Conservation (phyloP, 495 filamentous ascomycete genomes). For the Evernia prunastri region DNA sequence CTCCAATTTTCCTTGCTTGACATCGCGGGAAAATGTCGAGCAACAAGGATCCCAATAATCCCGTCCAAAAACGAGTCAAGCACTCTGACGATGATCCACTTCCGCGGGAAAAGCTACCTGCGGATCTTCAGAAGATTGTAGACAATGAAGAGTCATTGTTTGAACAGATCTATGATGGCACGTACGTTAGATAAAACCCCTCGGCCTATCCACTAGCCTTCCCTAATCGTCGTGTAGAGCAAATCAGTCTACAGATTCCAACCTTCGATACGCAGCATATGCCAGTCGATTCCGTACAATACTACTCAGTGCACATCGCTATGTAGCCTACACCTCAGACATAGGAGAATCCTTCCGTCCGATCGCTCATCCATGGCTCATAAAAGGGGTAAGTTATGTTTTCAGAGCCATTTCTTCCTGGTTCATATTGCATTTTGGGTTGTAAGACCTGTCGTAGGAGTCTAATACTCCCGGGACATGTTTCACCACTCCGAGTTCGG, state of each 20-base stretch:
- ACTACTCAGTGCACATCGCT: conserved; percentile 84
- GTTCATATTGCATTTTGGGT: too few species aligned
- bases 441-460: too few species aligned
- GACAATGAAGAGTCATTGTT: conserved; percentile 74
- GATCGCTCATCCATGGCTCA: conserved; percentile 75
- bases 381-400: too few species aligned
- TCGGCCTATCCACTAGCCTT: background rate
- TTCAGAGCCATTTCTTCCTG: too few species aligned
- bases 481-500: too few species aligned
- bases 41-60: conserved; percentile 13
- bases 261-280: conserved; percentile 88
- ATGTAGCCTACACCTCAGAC: conserved; percentile 96
- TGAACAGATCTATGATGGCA: conserved; percentile 69
- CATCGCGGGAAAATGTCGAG: conserved; percentile 16
- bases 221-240: conserved; percentile 45
- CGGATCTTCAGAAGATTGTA: conserved; percentile 62
- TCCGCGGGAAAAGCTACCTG: conserved; percentile 56
- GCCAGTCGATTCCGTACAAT: conserved; percentile 80
- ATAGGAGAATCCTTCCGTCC: conserved; percentile 96
- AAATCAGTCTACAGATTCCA: conserved; percentile 73
- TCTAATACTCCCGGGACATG: too few species aligned
- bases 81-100: conserved; percentile 16
- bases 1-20: background rate
- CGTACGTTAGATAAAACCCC: conserved; percentile 50
- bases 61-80: conserved; percentile 11